Conservation (phyloP, 2,329 filamentous ascomycete species). For the Colletotrichum sp. region DNA sequence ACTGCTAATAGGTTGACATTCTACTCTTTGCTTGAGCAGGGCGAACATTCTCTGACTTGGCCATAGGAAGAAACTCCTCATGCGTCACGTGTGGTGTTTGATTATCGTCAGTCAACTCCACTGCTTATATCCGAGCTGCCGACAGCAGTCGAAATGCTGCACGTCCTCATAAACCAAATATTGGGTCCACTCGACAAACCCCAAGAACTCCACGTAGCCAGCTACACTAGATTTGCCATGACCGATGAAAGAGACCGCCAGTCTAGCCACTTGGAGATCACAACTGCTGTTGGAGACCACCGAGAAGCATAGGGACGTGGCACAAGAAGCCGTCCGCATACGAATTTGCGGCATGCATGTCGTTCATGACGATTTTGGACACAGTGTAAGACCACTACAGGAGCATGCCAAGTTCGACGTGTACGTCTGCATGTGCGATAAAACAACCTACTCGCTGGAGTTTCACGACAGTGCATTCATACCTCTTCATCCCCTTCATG, state of each 20-base stretch:
- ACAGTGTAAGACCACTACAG: no score
- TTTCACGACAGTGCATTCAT: no score
- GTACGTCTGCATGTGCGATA: no score
- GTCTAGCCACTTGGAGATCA: not conserved
- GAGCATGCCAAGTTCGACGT: no score
- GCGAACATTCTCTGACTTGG: not conserved
- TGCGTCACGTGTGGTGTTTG: not conserved
- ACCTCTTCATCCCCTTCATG: no score
- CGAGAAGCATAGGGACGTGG: not conserved
- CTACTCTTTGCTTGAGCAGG: not conserved
- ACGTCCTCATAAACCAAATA: not conserved
- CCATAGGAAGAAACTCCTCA: not conserved
- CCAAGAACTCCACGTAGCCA: not conserved
- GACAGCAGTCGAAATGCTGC: not conserved
- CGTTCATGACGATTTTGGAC: not conserved
- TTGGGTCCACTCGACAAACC: not conserved
- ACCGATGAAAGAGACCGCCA: not conserved
- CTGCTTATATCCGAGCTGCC: not conserved
- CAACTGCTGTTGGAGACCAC: not conserved
- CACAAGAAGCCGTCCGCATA: not conserved
- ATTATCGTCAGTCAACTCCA: not conserved
- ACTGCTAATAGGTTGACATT: fast-evolving
- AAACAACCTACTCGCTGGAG: no score
- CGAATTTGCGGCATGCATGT: not conserved
- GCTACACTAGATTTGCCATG: not conserved